These are phyloP conservation scores for Talaromyces liani DNA, from an alignment of 495 filamentous ascomycete species.

Conservation along the genomic window DNA sequence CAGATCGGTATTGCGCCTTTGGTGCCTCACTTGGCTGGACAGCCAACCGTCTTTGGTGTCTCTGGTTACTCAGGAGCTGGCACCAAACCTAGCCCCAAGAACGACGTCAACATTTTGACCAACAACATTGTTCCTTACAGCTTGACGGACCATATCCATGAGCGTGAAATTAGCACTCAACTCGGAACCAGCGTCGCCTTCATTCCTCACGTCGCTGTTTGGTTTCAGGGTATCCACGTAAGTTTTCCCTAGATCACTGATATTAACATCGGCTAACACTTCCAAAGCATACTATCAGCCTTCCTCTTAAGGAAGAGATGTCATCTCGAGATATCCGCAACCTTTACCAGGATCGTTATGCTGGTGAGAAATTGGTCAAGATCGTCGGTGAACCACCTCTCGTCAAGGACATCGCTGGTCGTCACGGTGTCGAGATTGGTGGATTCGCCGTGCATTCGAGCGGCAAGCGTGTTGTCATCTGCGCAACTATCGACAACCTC, in stretches of 20 bases:
- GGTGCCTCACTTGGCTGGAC: conserved; percentile 65
- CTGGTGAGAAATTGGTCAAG: conserved; percentile 90
- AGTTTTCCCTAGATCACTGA: conserved; percentile 12
- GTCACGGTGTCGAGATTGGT: conserved; percentile 91
- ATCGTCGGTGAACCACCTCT: conserved; percentile 79
- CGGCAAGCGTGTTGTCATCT: conserved; percentile 87
- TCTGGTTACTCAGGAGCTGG: conserved; percentile 95
- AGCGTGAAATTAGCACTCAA: conserved; percentile 78
- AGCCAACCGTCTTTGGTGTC: conserved; percentile 86
- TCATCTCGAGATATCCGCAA: conserved; percentile 87
- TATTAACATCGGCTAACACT: conserved; percentile 13
- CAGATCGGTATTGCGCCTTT: conserved; percentile 86
- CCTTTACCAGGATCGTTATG: conserved; percentile 92
- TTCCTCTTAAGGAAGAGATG: conserved; percentile 79
- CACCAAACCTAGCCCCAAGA: conserved; percentile 93
- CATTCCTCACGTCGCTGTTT: conserved; percentile 88
- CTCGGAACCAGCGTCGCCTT: conserved; percentile 76
- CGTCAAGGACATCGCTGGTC: conserved; percentile 83
- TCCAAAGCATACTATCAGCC: conserved; percentile 69
- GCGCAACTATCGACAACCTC: conserved; percentile 96
- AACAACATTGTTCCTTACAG: conserved; percentile 92
- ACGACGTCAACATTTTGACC: conserved; percentile 80
- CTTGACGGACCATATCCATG: conserved; percentile 93
- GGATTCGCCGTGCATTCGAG: conserved; percentile 85
- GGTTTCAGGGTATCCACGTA: conserved; percentile 92